phyloP scores from a whole-genome alignment of 805 yeast species.

The Nakazawaea holstii region DNA sequence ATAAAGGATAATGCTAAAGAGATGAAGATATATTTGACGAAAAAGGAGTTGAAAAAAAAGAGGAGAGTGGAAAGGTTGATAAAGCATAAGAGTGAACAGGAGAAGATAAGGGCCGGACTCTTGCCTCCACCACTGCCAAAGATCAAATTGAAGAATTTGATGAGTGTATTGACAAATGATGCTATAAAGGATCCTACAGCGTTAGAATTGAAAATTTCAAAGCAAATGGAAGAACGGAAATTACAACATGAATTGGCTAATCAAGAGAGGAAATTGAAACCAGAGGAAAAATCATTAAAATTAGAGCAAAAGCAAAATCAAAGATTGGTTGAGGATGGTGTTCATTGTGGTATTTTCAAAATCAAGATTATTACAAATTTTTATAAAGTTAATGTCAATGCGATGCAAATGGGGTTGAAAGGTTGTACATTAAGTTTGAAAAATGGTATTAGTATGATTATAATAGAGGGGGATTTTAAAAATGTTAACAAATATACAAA shows the following conservation, averaged over 20 bases:
- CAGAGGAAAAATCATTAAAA: conserved; percentile 54
- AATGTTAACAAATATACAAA: conserved; percentile 58
- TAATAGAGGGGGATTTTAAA: conserved; percentile 72
- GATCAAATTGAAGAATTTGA: conserved; percentile 75
- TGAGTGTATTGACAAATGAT: conserved; percentile 81
- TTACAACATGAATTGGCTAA: conserved; percentile 56
- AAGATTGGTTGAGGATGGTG: conserved; percentile 46
- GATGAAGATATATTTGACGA: conserved; percentile 57
- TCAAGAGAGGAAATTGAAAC: conserved; percentile 52
- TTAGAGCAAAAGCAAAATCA: conserved; percentile 35
- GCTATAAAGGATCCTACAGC: conserved; percentile 86
- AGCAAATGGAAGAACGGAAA: conserved; percentile 61
- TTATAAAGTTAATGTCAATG: conserved; percentile 75
- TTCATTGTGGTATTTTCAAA: conserved; percentile 51
- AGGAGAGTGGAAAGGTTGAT: conserved; percentile 65
- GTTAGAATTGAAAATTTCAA: conserved; percentile 65
- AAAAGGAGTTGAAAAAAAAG: conserved; percentile 67
- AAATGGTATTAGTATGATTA: conserved; percentile 45
- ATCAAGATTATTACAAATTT: conserved; percentile 50
- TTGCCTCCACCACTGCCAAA: conserved; percentile 89
- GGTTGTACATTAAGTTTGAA: conserved; percentile 56
- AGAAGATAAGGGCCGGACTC: conserved; percentile 71
- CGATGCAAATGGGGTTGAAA: conserved; percentile 59
- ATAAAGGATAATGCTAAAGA: conserved; percentile 13
- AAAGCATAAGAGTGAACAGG: conserved; percentile 65